Evolutionary conservation across 192 early-diverging fungal genomes (phyloP), one percentile per base, ranked within the genome.

Genomic region (Backusella tuberculispora): DNA sequence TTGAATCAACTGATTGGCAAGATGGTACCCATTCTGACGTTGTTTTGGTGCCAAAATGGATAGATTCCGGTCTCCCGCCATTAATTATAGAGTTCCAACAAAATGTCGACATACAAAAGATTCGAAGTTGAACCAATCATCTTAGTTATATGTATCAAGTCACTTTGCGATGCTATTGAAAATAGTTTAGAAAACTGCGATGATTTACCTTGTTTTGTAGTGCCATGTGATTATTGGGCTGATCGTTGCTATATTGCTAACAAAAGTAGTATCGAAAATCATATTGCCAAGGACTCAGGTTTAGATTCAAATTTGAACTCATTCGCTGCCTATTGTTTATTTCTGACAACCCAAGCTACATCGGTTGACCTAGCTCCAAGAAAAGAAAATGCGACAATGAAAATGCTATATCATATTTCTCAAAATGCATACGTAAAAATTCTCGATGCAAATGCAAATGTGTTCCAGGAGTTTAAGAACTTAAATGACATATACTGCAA

Each of bases 191-290:
- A 63, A 29, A 63, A 63, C 56, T 63, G 56, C 56, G 24, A 63
- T 9, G 24, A 29, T 63, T 63, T 63, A 29, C 56, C 56, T 63
- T 63, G 56, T 63, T 63, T 29, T 63, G 56, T 24, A 29, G 56
- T 24, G 56, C 56, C 56, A 63, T 63, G 56, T 63, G 56, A 63
- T 63, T 63, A 63, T 63, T 63, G 56, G 56, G 56, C 56, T 6
- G 8, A 63, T 63, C 56, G 8, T 63, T 63, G 56, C 6, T 63
- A 63, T 63, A 63, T 63, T 63, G 56, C 29, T 63, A 24, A 63
- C 24, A 6, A 63, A 63, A 63, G 56, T 34, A 63, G 56, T 63
- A 29, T 63, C 56, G 29, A 29, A 29, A 63, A 63, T 24, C 26
- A 63, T 63, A 63, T 6, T 63, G 56, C 21, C 56, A 63, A 12